These are phyloP conservation scores for Phytophthora lateralis DNA, from an alignment of 352 stramenopile species.

Conservation along the genomic window DNA sequence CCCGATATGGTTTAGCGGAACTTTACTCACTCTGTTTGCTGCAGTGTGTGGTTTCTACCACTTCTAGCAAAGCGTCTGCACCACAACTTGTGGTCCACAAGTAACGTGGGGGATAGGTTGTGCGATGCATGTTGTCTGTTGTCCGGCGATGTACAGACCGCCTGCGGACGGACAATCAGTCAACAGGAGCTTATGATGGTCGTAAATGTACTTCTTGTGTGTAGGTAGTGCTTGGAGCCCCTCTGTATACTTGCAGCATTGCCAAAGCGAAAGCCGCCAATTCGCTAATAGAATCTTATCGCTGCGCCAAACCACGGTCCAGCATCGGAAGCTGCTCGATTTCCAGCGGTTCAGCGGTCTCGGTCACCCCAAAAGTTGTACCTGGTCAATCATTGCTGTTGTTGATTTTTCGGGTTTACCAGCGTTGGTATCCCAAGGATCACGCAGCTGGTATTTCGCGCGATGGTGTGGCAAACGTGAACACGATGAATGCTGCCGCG, in stretches of 20 bases:
- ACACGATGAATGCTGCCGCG: neutral
- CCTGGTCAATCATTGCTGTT: neutral
- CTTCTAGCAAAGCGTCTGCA: slow-evolving; percentile 23
- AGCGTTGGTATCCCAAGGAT: neutral
- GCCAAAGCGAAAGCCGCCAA: slow-evolving; percentile 2
- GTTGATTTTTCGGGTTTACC: neutral
- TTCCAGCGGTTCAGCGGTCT: neutral
- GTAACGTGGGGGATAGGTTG: slow-evolving; percentile 6
- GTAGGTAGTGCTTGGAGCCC: neutral
- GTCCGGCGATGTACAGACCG: slow-evolving; percentile 2
- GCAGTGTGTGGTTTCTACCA: slow-evolving; percentile 2
- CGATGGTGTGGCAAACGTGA: neutral
- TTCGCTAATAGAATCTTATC: neutral
- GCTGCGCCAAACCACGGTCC: neutral
- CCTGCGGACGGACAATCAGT: slow-evolving; percentile 3
- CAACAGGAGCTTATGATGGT: slow-evolving; percentile 9
- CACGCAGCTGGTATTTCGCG: neutral
- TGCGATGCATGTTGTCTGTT: neutral
- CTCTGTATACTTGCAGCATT: neutral
- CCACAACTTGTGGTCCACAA: too few species aligned
- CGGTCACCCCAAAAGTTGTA: neutral
- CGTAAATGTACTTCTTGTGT: slow-evolving; percentile 1
- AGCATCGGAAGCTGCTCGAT: neutral
- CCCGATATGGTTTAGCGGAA: slow-evolving; percentile 13
- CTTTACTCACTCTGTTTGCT: slow-evolving; percentile 9